Evolutionary conservation across 1,139 yeast species (phyloP).

Genomic region (Kodamaea derodonti): DNA sequence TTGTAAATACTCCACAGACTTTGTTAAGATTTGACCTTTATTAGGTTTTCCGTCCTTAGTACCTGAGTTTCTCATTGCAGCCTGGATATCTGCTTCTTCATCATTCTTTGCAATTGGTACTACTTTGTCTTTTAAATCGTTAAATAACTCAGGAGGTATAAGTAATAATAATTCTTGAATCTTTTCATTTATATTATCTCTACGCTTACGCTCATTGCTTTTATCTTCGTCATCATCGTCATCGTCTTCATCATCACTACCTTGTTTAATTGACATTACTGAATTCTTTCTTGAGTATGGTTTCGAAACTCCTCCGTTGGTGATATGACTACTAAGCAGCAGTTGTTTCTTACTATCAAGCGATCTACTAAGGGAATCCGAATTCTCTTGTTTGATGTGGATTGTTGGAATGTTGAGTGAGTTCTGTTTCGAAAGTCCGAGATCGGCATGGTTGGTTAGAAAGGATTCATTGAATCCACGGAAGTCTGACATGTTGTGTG

Average conservation of each 20-base stretch:
- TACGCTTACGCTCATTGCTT: conserved; percentile 60
- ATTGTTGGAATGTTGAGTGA: conserved; percentile 26
- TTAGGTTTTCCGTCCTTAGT: conserved; percentile 89
- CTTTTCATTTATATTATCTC: conserved; percentile 86
- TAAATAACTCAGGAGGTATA: conserved; percentile 62
- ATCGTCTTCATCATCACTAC: conserved; percentile 29
- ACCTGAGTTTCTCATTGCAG: conserved; percentile 51
- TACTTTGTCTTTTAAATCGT: conserved; percentile 15
- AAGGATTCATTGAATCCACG: conserved; percentile 22
- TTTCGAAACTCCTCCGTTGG: conserved; percentile 36
- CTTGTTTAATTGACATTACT: conserved; percentile 25
- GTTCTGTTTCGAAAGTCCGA: conserved; percentile 14
- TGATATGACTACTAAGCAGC: conserved; percentile 23
- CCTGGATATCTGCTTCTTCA: conserved; percentile 22
- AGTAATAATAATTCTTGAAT: conserved; percentile 75
- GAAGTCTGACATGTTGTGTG: conserved; percentile 18
- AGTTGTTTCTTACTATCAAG: conserved; percentile 40
- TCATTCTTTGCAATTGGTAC: conserved; percentile 10
- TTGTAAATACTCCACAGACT: conserved; percentile 81
- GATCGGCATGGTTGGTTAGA: neutral
- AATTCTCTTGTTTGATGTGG: conserved; percentile 27
- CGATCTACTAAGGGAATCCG: conserved; percentile 29
- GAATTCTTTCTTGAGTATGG: conserved; percentile 42
- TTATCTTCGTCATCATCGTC: conserved; percentile 33
- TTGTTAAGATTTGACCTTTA: conserved; percentile 84